These are phyloP conservation scores for Geotrichum restrictum DNA, from an alignment of 1,139 yeast species.

Conservation along the genomic window DNA sequence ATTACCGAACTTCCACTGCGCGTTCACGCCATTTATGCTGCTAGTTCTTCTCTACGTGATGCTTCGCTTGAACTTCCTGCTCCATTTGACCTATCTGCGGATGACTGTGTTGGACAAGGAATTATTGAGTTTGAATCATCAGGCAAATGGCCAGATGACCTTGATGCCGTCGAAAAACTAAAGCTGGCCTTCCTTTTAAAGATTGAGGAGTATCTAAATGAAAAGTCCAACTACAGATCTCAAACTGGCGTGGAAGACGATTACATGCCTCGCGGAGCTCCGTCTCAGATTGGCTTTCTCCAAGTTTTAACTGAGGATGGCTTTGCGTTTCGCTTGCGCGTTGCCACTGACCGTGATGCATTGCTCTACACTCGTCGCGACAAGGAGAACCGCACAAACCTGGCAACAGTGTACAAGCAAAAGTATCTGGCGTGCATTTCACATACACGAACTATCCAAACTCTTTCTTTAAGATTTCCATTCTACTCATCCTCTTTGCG, in stretches of 20 bases:
- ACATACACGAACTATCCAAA: conserved; percentile 74
- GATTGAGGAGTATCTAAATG: conserved; percentile 53
- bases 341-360: conserved; percentile 80
- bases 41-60: conserved; percentile 65
- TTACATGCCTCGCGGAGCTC: conserved; percentile 51
- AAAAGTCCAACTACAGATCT: conserved; percentile 49
- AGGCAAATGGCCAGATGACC: conserved; percentile 93
- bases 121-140: conserved; percentile 85
- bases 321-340: conserved; percentile 70
- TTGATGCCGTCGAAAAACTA: conserved; percentile 77
- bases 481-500: conserved; percentile 78
- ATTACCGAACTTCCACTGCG: conserved; percentile 63
- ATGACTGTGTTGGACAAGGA: conserved; percentile 76
- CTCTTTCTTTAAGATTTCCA: conserved; percentile 68
- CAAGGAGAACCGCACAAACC: conserved; percentile 49
- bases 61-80: conserved; percentile 75
- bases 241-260: conserved; percentile 55
- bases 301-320: conserved; percentile 82
- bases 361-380: conserved; percentile 56
- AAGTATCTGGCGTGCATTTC: conserved; percentile 66
- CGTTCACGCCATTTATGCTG: conserved; percentile 65
- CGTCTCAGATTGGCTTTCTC: conserved; percentile 47
- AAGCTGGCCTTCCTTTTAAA: conserved; percentile 84
- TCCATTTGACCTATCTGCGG: conserved; percentile 68
- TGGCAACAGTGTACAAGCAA: conserved; percentile 41